A percentile compares a stretch with the other conserved stretches of the same genome.
phyloP scores from a whole-genome alignment of 2,329 filamentous ascomycete species.

The Apiospora koreana region DNA sequence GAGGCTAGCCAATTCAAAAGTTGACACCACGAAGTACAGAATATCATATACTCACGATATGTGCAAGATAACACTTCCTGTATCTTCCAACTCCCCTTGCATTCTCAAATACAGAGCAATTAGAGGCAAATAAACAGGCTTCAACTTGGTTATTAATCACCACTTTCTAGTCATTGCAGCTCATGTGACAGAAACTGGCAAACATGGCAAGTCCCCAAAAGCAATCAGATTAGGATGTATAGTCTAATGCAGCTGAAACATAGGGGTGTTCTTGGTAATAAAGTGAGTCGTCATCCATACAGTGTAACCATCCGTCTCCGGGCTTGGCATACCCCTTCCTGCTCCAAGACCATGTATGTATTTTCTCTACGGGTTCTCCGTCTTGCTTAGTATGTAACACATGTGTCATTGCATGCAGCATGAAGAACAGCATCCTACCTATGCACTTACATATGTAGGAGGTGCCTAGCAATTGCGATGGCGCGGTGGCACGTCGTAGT shows the following conservation, averaged over 20 bases:
- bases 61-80: neutral
- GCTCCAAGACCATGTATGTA: neutral
- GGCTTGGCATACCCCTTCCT: neutral
- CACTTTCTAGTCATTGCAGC: too few relatives aligned
- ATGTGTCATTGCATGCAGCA: neutral
- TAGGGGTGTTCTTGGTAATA: neutral
- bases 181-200: too few relatives aligned
- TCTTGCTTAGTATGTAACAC: neutral
- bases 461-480: too few relatives aligned
- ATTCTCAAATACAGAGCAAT: neutral
- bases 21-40: too few relatives aligned
- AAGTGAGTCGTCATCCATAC: constrained; percentile 1
- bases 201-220: neutral
- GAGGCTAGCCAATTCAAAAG: neutral
- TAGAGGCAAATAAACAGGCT: neutral
- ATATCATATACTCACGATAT: neutral
- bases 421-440: neutral
- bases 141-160: neutral
- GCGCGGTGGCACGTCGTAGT: neutral
- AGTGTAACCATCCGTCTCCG: neutral
- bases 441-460: too few relatives aligned
- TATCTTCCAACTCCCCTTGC: neutral
- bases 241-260: neutral
- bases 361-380: neutral
- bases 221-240: neutral